Evolutionary conservation across 2,329 filamentous ascomycete species (phyloP).

Genomic region (Colletotrichum tanaceti): DNA sequence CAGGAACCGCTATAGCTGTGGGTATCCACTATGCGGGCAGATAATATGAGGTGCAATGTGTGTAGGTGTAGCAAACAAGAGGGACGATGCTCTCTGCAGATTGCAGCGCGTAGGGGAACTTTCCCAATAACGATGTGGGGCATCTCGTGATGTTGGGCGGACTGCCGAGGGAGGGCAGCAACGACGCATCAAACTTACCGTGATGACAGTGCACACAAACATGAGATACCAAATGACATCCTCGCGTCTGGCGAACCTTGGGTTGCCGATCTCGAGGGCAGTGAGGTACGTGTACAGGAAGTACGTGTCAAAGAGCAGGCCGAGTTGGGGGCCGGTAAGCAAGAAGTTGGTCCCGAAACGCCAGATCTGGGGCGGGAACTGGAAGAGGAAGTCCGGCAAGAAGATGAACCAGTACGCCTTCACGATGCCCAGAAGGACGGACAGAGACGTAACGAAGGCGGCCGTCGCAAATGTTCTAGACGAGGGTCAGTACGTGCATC

Average conservation of each 20-base stretch:
- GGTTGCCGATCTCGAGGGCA: conserved; percentile 76
- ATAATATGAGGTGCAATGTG: conserved; percentile 66
- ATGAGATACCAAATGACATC: conserved; percentile 84
- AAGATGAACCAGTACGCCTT: conserved; percentile 64
- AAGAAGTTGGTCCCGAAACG: conserved; percentile 57
- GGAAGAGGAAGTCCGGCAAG: conserved; percentile 63
- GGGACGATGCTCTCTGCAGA: conserved; percentile 4
- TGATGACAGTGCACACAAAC: conserved; percentile 76
- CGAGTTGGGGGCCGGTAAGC: conserved; percentile 52
- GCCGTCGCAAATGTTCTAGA: conserved; percentile 74
- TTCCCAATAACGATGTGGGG: conserved; percentile 5
- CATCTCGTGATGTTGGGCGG: conserved; percentile 23
- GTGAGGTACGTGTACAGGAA: conserved; percentile 81
- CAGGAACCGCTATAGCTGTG: conserved; percentile 86
- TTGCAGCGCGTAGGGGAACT: conserved; percentile 23
- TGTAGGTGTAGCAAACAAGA: conserved; percentile 20
- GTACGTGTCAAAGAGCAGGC: conserved; percentile 79
- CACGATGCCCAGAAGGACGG: conserved; percentile 68
- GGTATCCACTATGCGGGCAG: conserved; percentile 80
- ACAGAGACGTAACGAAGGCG: conserved; percentile 69
- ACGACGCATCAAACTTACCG: conserved; percentile 72
- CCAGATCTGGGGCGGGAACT: conserved; percentile 59
- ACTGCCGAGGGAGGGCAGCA: conserved; percentile 13
- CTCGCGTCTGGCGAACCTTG: conserved; percentile 79
- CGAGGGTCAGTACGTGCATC: conserved; percentile 31